These are phyloP conservation scores for Eucalyptus fibrosa DNA, from an alignment of 345 rosid species.

Conservation along the genomic window DNA sequence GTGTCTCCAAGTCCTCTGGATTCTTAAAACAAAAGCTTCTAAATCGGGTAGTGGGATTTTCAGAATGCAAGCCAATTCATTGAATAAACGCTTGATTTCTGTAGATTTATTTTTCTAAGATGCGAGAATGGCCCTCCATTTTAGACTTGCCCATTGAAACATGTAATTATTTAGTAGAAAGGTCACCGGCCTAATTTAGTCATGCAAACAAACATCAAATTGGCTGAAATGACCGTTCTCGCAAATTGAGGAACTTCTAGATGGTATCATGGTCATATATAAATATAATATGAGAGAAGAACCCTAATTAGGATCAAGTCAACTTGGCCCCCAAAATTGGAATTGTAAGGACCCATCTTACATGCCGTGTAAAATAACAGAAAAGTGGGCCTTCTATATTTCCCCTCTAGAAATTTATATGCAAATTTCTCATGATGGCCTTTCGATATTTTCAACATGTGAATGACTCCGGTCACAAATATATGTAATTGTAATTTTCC, in stretches of 20 bases:
- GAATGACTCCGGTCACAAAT: background rate
- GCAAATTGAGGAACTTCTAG: background rate
- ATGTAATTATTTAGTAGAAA: background rate
- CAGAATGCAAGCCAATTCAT: background rate
- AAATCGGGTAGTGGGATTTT: background rate
- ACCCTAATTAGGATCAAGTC: background rate
- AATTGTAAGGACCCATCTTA: background rate
- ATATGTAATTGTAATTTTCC: background rate
- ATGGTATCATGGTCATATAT: background rate
- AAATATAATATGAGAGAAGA: background rate
- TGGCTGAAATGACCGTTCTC: background rate
- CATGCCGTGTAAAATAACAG: background rate
- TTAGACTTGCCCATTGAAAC: background rate
- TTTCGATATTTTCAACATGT: background rate
- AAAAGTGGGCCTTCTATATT: background rate
- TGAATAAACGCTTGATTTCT: background rate
- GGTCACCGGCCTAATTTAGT: background rate
- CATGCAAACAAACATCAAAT: background rate
- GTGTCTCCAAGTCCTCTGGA: background rate
- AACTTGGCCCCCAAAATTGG: background rate
- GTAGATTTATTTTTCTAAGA: background rate
- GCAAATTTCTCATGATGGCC: background rate
- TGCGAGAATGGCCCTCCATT: background rate
- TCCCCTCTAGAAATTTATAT: background rate
- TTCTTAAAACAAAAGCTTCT: background rate